Percentiles rank a stretch among this genome's conserved stretches.
Conservation (phyloP, 75 land plant genomes). For the Sequoiadendron giganteum region DNA sequence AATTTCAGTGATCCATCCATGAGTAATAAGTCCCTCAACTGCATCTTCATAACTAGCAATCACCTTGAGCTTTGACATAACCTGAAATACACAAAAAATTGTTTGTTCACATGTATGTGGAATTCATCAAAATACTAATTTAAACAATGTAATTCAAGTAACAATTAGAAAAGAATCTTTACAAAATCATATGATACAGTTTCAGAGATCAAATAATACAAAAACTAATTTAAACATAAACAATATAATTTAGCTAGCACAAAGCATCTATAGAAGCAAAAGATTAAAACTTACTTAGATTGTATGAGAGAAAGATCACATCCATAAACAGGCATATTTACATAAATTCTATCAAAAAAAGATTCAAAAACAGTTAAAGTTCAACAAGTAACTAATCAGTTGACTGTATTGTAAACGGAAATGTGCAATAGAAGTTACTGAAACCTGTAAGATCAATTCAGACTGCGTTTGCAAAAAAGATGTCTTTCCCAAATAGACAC, state of each 20-base stretch:
- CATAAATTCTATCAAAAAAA: not conserved
- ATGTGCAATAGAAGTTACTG: not conserved
- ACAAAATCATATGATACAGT: not conserved
- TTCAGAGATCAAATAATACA: not conserved
- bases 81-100: slow-evolving; percentile 35
- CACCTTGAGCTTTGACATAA: slow-evolving; percentile 71
- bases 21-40: slow-evolving; percentile 77
- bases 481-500: not conserved
- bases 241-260: not conserved
- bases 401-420: not conserved
- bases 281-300: not conserved
- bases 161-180: not conserved
- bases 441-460: not conserved
- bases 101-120: not conserved
- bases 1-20: slow-evolving; percentile 96
- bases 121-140: not conserved
- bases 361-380: not conserved
- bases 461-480: not conserved
- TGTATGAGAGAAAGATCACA: not conserved
- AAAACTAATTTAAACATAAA: not conserved
- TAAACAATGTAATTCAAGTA: not conserved
- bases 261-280: not conserved
- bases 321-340: not conserved
- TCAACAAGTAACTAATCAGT: not conserved
- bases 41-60: slow-evolving; percentile 88